These are phyloP conservation scores for Exophiala aquamarina DNA, from an alignment of 2,329 filamentous ascomycete species.

Conservation along the genomic window DNA sequence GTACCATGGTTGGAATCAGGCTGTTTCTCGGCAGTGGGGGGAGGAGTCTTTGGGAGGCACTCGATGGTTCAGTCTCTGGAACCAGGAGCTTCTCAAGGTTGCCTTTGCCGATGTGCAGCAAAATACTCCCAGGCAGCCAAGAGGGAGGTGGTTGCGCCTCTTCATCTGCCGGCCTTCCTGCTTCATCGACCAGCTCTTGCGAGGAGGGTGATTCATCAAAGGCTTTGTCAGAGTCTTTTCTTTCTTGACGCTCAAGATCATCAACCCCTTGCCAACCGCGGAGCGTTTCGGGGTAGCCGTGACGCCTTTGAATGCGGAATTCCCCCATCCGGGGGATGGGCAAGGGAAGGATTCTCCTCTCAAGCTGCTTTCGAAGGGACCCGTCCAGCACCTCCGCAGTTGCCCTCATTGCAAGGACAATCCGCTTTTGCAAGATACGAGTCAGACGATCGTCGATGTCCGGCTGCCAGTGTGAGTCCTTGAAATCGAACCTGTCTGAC, in stretches of 20 bases:
- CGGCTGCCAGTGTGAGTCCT: conserved; percentile 23
- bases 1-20: conserved; percentile 23
- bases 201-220: not conserved
- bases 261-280: too few relatives aligned
- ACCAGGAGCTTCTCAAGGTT: conserved; percentile 4
- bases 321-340: not conserved
- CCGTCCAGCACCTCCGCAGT: too few relatives aligned
- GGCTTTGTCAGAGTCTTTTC: too few relatives aligned
- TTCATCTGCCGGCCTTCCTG: too few relatives aligned
- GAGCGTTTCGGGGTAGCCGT: too few relatives aligned
- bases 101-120: conserved; percentile 11
- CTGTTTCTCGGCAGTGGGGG: conserved; percentile 9
- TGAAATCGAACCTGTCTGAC: conserved; percentile 4
- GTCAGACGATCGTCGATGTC: conserved; percentile 18
- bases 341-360: conserved; percentile 1
- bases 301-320: too few relatives aligned
- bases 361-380: too few relatives aligned
- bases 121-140: conserved; percentile 15
- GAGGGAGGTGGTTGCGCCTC: not conserved
- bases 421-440: conserved; percentile 21
- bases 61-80: not conserved
- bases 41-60: not conserved
- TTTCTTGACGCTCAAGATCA: too few relatives aligned
- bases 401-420: conserved; percentile 13
- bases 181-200: not conserved